Conservation (phyloP, 495 filamentous ascomycete genomes). For the Aspergillus olivimuriae region DNA sequence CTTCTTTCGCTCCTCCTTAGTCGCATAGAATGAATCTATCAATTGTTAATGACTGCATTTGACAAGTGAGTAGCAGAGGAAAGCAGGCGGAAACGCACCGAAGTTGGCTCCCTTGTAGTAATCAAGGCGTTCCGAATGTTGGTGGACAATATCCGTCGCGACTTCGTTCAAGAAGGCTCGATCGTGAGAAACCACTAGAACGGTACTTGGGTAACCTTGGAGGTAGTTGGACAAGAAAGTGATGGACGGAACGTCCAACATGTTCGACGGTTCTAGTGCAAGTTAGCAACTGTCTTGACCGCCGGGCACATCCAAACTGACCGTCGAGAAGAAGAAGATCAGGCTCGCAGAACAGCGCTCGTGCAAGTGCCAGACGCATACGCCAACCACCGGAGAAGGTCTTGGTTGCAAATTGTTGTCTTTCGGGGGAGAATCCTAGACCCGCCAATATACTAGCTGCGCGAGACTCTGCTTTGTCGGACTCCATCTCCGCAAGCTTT, state of each 20-base stretch:
- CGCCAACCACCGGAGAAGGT: constrained; percentile 99
- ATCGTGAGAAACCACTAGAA: constrained; percentile 98
- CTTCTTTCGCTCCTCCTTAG: constrained; percentile 94
- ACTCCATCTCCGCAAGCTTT: constrained; percentile 98
- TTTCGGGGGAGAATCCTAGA: constrained; percentile 90
- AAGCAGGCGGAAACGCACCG: constrained; percentile 27
- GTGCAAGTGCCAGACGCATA: constrained; percentile 91
- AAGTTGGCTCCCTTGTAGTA: constrained; percentile 99
- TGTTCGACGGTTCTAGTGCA: constrained; percentile 86
- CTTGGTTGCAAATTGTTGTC: constrained; percentile 88
- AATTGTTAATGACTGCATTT: not conserved
- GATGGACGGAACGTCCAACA: constrained; percentile 99
- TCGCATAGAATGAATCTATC: constrained; percentile 92
- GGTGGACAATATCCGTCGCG: constrained; percentile 98
- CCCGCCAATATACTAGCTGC: constrained; percentile 94
- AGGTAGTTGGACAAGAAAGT: constrained; percentile 98
- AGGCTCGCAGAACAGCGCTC: constrained; percentile 97
- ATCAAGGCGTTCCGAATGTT: constrained; percentile 93
- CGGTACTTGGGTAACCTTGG: constrained; percentile 85
- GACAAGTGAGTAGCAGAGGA: not conserved
- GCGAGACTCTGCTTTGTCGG: constrained; percentile 92
- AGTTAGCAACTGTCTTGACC: constrained; percentile 15
- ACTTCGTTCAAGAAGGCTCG: constrained; percentile 98
- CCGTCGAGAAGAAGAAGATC: constrained; percentile 90
- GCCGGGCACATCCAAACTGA: constrained; percentile 15